These are phyloP conservation scores for Dunaliella salina DNA, from an alignment of 163 green algal genomes.

Conservation along the genomic window DNA sequence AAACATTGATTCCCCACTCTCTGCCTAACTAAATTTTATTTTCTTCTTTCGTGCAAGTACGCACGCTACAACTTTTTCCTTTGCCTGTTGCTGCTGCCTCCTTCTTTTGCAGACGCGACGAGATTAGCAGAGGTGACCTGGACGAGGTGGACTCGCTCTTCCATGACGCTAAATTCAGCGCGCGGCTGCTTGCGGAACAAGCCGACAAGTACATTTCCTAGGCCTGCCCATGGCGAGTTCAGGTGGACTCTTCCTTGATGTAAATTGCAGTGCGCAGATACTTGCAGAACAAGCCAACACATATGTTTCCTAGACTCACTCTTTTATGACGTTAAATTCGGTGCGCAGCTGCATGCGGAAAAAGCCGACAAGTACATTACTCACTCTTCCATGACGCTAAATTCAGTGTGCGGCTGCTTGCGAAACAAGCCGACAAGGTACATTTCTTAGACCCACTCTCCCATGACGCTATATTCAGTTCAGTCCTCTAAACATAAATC, in stretches of 20 bases:
- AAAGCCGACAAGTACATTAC: conserved; percentile 91
- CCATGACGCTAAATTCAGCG: conserved; percentile 90
- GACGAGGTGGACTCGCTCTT: conserved; percentile 79
- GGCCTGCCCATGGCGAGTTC: background rate
- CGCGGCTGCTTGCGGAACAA: conserved; percentile 83
- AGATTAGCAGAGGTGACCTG: conserved; percentile 55
- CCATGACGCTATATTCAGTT: conserved; percentile 88
- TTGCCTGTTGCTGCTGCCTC: too few relatives aligned
- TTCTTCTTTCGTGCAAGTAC: too few relatives aligned
- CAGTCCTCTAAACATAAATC: too few relatives aligned
- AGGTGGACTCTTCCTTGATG: conserved; percentile 82
- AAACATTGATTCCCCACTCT: too few relatives aligned
- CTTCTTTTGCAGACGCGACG: conserved; percentile 39
- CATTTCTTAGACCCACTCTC: conserved; percentile 78
- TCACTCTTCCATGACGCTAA: conserved; percentile 93
- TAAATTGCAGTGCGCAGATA: conserved; percentile 85
- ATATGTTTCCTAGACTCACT: conserved; percentile 87
- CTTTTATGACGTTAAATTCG: conserved; percentile 93
- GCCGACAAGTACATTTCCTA: conserved; percentile 89
- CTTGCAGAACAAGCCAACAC: conserved; percentile 88
- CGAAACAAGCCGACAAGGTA: conserved; percentile 92
- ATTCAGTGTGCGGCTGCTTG: conserved; percentile 77
- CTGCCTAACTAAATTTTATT: too few relatives aligned
- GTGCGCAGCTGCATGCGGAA: conserved; percentile 81
- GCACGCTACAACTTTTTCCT: too few relatives aligned